Conservation (phyloP, 306 rosid species). For the Fagus crenata region DNA sequence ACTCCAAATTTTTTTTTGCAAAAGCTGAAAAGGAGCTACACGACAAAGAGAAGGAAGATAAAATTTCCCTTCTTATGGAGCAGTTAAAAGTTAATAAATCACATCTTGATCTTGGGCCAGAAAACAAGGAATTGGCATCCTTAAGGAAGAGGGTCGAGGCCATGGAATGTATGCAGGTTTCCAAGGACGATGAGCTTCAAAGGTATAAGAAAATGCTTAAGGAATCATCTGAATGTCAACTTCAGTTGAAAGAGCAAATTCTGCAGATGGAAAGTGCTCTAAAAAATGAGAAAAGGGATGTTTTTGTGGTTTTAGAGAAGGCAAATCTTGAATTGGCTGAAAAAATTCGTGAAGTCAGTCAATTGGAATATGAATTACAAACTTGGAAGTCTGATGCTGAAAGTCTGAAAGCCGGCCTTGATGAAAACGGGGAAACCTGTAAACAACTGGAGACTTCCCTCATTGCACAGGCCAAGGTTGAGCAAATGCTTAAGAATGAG, state of each 20-base stretch:
- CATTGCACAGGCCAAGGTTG: constrained; percentile 33
- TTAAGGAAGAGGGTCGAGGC: constrained; percentile 27
- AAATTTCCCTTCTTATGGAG: constrained; percentile 20
- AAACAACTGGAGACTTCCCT: constrained; percentile 48
- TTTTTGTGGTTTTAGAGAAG: constrained; percentile 42
- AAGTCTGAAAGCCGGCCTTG: constrained; percentile 32
- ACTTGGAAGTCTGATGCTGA: constrained; percentile 44
- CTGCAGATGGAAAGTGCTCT: constrained; percentile 43
- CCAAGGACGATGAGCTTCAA: constrained; percentile 47
- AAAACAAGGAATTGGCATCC: constrained; percentile 7
- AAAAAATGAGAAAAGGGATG: constrained; percentile 35
- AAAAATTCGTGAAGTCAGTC: constrained; percentile 40
- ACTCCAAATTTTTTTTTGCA: constrained; percentile 31
- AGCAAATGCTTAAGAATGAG: constrained; percentile 40
- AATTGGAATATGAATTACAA: constrained; percentile 36
- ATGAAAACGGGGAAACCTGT: constrained; percentile 49
- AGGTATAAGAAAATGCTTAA: constrained; percentile 35
- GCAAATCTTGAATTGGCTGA: constrained; percentile 41
- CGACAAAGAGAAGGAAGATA: constrained; percentile 34
- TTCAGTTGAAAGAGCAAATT: constrained; percentile 37
- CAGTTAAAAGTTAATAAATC: constrained; percentile 34
- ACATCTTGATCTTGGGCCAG: constrained; percentile 25
- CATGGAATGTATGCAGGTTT: constrained; percentile 26
- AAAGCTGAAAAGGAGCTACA: constrained; percentile 33
- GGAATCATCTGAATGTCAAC: constrained; percentile 46